Evolutionary conservation across 495 filamentous ascomycete genomes (phyloP).

Genomic region (Aspergillus conjunctus): DNA sequence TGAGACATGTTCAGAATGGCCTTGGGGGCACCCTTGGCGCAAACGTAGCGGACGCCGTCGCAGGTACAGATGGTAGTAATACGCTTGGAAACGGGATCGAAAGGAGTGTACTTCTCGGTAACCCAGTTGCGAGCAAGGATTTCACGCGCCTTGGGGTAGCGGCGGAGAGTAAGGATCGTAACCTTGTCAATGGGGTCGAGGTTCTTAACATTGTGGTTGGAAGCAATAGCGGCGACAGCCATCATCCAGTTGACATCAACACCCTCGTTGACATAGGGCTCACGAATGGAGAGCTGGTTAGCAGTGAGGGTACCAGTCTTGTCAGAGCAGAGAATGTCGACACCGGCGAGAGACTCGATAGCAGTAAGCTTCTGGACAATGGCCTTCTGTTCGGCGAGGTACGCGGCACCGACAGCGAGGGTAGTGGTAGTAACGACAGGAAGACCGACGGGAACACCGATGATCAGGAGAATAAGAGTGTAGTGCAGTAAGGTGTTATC

Average conservation of each 20-base stretch:
- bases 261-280: conserved; percentile 73
- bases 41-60: conserved; percentile 67
- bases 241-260: conserved; percentile 82
- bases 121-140: conserved; percentile 70
- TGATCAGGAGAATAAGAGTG: conserved; percentile 67
- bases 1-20: conserved; percentile 67
- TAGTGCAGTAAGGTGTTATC: conserved; percentile 64
- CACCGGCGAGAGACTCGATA: conserved; percentile 76
- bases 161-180: conserved; percentile 70
- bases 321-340: conserved; percentile 75
- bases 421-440: conserved; percentile 76
- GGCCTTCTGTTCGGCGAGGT: conserved; percentile 72
- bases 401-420: conserved; percentile 73
- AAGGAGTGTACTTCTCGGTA: conserved; percentile 75
- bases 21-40: conserved; percentile 75
- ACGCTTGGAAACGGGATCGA: conserved; percentile 79
- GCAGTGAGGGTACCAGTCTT: conserved; percentile 80
- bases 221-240: conserved; percentile 73
- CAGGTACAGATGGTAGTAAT: conserved; percentile 68
- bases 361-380: conserved; percentile 77
- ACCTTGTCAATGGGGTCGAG: conserved; percentile 79
- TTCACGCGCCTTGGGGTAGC: conserved; percentile 72
- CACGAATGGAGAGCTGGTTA: conserved; percentile 74
- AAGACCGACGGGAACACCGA: conserved; percentile 76
- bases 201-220: conserved; percentile 76